Evolutionary conservation across 192 early-diverging fungal genomes (phyloP).

Genomic region (Mortierella alpina): DNA sequence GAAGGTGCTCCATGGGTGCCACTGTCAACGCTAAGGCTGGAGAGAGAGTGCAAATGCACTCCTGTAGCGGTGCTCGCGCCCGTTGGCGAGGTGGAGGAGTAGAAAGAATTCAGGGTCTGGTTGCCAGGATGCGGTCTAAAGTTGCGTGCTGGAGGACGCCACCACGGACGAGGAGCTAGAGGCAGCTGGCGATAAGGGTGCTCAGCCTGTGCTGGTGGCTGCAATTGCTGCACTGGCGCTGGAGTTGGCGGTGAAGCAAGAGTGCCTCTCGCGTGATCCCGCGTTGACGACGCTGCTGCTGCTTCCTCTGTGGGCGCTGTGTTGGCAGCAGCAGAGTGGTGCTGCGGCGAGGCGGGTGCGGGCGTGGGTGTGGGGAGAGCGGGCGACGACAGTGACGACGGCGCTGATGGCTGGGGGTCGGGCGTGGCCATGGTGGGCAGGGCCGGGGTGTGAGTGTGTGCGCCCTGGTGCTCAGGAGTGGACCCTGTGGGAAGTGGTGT

Average conservation of each 20-base stretch:
- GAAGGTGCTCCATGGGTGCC: neutral
- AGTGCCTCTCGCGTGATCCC: too few species aligned
- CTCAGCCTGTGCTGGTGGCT: neutral
- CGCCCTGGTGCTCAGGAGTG: too few species aligned
- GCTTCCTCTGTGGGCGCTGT: neutral
- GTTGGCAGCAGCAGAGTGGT: neutral
- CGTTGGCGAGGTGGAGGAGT: neutral
- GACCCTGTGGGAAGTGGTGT: too few species aligned
- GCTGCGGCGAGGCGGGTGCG: neutral
- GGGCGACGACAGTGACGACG: too few species aligned
- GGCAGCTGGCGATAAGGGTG: neutral
- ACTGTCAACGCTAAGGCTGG: too few species aligned
- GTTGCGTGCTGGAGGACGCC: slow-evolving; percentile 39
- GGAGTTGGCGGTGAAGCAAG: neutral
- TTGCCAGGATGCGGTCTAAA: slow-evolving; percentile 37
- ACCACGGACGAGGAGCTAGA: slow-evolving; percentile 24
- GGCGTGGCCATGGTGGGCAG: too few species aligned
- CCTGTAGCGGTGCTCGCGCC: neutral
- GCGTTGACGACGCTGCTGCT: neutral
- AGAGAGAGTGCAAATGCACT: too few species aligned
- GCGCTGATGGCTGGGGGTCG: too few species aligned
- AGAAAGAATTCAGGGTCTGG: slow-evolving; percentile 6
- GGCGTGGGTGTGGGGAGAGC: too few species aligned
- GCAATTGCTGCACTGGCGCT: neutral
- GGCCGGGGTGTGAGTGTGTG: too few species aligned